Evolutionary conservation across 805 yeast genomes (phyloP).

Genomic region (Suhomyces sp.): DNA sequence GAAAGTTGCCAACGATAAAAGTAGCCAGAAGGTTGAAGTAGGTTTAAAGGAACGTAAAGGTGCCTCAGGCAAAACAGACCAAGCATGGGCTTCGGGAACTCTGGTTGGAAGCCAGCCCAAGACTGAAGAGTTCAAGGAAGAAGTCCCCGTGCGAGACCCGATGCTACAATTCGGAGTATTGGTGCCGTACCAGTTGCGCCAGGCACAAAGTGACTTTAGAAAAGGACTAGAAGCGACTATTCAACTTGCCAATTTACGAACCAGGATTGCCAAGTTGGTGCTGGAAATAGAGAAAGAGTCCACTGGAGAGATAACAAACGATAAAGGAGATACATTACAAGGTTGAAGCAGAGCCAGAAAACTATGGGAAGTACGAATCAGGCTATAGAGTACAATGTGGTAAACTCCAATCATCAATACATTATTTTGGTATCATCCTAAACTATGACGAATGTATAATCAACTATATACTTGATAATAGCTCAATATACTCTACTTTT

Average conservation of each 20-base stretch:
- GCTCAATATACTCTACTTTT: constrained; percentile 1
- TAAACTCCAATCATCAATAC: too few relatives aligned
- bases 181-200: constrained; percentile 20
- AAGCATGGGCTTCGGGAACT: neutral
- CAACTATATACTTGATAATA: too few relatives aligned
- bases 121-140: neutral
- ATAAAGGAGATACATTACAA: too few relatives aligned
- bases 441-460: too few relatives aligned
- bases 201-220: constrained; percentile 16
- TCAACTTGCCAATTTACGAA: constrained; percentile 18
- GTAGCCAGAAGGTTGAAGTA: neutral
- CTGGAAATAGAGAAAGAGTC: constrained; percentile 12
- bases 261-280: constrained; percentile 17
- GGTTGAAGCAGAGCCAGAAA: too few relatives aligned
- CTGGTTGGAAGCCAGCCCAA: neutral
- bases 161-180: constrained; percentile 23
- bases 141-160: constrained; percentile 11
- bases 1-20: neutral
- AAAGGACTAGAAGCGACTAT: constrained; percentile 17
- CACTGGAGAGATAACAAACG: neutral
- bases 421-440: too few relatives aligned
- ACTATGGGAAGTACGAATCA: too few relatives aligned
- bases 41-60: neutral
- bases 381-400: too few relatives aligned
- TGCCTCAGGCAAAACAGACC: neutral